Percentiles rank a stretch among this genome's conserved stretches.
Evolutionary conservation across 768 basidiomycete genomes (phyloP).

Genomic region (Leccinum imitatum): DNA sequence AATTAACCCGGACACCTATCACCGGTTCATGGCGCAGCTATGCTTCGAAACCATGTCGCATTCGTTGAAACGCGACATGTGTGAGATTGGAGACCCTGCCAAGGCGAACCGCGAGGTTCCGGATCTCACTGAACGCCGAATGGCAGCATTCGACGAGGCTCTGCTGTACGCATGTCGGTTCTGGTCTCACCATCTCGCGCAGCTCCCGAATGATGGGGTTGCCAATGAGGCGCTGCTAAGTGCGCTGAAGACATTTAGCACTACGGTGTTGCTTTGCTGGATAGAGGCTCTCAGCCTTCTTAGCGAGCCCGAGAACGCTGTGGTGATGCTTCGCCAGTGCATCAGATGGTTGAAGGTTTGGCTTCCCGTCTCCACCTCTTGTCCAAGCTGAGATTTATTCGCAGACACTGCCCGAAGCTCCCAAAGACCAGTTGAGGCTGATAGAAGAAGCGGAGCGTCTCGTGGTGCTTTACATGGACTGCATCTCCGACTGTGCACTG

Average conservation of each 20-base stretch:
- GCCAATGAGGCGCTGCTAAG: conserved; percentile 5
- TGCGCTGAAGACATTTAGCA: conserved; percentile 7
- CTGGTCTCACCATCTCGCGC: conserved; percentile 19
- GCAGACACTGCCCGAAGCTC: conserved; percentile 9
- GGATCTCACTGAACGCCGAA: conserved; percentile 11
- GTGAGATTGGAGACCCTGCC: conserved; percentile 16
- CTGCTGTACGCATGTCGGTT: conserved; percentile 19
- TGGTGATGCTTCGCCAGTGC: conserved; percentile 14
- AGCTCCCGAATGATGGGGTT: conserved; percentile 9
- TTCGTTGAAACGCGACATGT: conserved; percentile 18
- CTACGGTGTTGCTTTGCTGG: conserved; percentile 14
- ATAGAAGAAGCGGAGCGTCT: conserved; percentile 22
- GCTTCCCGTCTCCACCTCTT: background rate
- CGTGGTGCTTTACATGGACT: conserved; percentile 20
- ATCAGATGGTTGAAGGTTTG: conserved; percentile 17
- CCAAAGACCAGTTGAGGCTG: conserved; percentile 6
- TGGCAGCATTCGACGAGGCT: conserved; percentile 10
- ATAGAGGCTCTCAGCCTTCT: conserved; percentile 17
- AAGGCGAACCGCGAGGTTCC: conserved; percentile 13
- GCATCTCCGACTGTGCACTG: conserved; percentile 22
- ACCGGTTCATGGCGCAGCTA: conserved; percentile 12
- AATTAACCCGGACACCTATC: conserved; percentile 1
- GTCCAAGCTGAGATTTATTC: background rate
- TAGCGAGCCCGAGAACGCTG: conserved; percentile 13
- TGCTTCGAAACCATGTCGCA: conserved; percentile 16